A percentile compares a stretch with the other conserved stretches of the same genome.
phyloP scores from a whole-genome alignment of 306 rosid species.

The Lathyrus sativus region DNA sequence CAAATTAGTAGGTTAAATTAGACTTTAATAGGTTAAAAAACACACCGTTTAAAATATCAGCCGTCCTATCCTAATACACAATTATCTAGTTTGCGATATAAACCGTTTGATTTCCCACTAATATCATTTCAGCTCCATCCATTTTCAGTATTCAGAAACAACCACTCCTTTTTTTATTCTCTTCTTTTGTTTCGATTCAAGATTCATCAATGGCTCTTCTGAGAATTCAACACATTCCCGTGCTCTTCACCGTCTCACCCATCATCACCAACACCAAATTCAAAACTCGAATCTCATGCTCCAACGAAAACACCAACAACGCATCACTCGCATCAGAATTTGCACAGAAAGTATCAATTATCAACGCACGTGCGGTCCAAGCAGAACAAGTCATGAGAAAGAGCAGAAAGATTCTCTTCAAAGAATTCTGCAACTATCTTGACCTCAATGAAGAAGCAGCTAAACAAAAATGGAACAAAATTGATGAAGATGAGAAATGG shows the following conservation, averaged over 20 bases:
- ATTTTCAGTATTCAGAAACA: neutral
- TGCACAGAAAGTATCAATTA: constrained; percentile 49
- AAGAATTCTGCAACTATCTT: constrained; percentile 55
- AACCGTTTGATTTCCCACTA: neutral
- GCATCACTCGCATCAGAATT: constrained; percentile 60
- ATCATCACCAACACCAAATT: constrained; percentile 28
- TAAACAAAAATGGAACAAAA: constrained; percentile 56
- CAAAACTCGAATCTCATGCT: constrained; percentile 49
- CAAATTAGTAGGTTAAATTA: no score
- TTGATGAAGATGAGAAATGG: constrained; percentile 61
- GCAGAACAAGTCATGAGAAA: constrained; percentile 71
- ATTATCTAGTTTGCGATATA: neutral
- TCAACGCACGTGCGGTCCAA: constrained; percentile 46
- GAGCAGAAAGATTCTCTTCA: constrained; percentile 69
- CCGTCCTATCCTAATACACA: neutral
- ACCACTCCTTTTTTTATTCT: neutral
- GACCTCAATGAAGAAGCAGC: constrained; percentile 54
- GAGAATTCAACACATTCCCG: constrained; percentile 28
- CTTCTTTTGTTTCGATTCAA: no score
- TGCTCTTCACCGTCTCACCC: constrained; percentile 31
- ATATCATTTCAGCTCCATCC: neutral
- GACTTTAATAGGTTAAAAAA: no score
- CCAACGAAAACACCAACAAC: constrained; percentile 42
- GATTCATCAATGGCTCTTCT: constrained; percentile 51
- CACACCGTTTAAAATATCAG: neutral